Evolutionary conservation across 1,139 yeast genomes (phyloP).

Genomic region (Protomyces inouyei): DNA sequence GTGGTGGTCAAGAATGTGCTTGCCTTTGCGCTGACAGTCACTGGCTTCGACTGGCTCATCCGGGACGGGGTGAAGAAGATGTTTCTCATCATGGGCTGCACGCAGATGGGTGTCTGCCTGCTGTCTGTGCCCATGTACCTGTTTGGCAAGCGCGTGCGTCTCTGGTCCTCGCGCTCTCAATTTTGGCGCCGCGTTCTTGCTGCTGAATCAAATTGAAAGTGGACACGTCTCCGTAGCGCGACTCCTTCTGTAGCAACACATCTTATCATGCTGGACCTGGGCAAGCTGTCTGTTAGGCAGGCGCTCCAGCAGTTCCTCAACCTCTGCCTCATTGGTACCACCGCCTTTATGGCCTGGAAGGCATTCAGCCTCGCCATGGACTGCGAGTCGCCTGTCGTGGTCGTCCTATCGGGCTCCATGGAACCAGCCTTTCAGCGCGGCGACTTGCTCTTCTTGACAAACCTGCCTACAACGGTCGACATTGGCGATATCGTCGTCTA

Average conservation of each 20-base stretch:
- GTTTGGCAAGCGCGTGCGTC: constrained; percentile 31
- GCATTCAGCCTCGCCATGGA: constrained; percentile 70
- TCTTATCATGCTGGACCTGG: constrained; percentile 15
- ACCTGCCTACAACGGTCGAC: constrained; percentile 58
- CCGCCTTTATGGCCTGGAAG: constrained; percentile 92
- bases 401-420: constrained; percentile 96
- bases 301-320: constrained; percentile 26
- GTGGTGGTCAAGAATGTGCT: constrained; percentile 32
- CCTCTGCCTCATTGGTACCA: constrained; percentile 41
- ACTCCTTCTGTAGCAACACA: no score
- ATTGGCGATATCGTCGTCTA: constrained; percentile 99
- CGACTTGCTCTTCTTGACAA: constrained; percentile 87
- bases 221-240: not conserved
- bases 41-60: constrained; percentile 31
- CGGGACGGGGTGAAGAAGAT: constrained; percentile 27
- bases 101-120: constrained; percentile 31
- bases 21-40: constrained; percentile 31
- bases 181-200: constrained; percentile 14
- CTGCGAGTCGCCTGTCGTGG: constrained; percentile 91
- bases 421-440: constrained; percentile 99
- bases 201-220: not conserved
- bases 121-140: constrained; percentile 29
- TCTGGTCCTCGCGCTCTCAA: constrained; percentile 12
- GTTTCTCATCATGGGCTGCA: constrained; percentile 31
- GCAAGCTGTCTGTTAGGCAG: constrained; percentile 18